Conservation (phyloP, 2,329 filamentous ascomycete species). For the Torrubiella hemipterigena region DNA sequence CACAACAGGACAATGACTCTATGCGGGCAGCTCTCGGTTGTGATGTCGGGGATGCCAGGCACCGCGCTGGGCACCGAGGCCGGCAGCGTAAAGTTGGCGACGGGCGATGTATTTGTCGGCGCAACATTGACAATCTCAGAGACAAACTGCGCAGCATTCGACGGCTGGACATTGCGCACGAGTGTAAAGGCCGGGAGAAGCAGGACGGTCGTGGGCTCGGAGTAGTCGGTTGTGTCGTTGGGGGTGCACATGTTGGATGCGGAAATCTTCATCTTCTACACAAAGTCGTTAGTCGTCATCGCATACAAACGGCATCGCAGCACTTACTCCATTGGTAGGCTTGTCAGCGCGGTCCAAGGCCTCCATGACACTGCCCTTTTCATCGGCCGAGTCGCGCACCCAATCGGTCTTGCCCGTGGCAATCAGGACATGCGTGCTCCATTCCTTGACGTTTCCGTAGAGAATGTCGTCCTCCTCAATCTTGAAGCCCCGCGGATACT, state of each 20-base stretch:
- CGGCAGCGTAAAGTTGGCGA: constrained; percentile 29
- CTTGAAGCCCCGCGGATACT: constrained; percentile 60
- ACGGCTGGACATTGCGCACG: constrained; percentile 72
- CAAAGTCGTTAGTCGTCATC: too few relatives aligned
- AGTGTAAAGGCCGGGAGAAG: constrained; percentile 77
- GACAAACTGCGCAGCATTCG: constrained; percentile 60
- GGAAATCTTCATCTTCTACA: constrained; percentile 76
- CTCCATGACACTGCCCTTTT: constrained; percentile 76
- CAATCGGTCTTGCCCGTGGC: constrained; percentile 95
- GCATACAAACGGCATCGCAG: too few relatives aligned
- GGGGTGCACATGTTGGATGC: constrained; percentile 85
- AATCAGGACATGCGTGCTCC: constrained; percentile 80
- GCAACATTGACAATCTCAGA: constrained; percentile 54
- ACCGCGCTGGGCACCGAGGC: constrained; percentile 16
- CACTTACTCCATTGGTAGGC: constrained; percentile 56
- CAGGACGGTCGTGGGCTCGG: constrained; percentile 63
- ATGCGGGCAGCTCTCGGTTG: constrained; percentile 52
- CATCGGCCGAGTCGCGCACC: constrained; percentile 79
- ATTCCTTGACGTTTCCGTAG: constrained; percentile 77
- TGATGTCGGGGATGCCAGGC: constrained; percentile 16
- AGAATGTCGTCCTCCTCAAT: constrained; percentile 69
- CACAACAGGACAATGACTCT: constrained; percentile 82
- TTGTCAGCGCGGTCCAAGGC: constrained; percentile 48
- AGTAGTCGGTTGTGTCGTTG: constrained; percentile 48
- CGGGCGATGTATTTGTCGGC: constrained; percentile 62